Base-by-base conservation (phyloP, 2,329 filamentous ascomycete species). In the Trichoderma pleuroti region DNA sequence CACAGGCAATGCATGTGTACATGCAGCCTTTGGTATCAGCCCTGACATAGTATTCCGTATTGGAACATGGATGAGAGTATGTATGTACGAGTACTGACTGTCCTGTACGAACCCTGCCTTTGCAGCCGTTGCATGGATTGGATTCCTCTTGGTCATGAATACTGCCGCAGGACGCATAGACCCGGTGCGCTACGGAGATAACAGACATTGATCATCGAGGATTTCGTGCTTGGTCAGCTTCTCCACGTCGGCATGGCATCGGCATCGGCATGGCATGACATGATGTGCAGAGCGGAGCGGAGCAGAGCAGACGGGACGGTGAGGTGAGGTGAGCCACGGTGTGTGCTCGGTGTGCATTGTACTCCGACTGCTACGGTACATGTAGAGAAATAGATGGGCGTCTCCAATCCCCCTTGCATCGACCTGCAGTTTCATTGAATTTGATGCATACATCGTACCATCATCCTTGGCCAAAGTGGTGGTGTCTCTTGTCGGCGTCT, bases 161-260 rank as follows among this genome's bases (percentile, higher is more conserved):
- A 18, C 52, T n/a, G 60, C 60, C 3, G 16, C 14, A 54, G 36
- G 36, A 62, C 21, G 42, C 42, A 49, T 49, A 49, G 42, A 49
- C 42, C 64, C 64, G 64, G 36, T 49, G 49, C 39, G 39, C 39
- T 42, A 42, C 64, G 64, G 64, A 68, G 64, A 49, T 49, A 34
- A n/a, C 26, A 11, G n/a, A 18, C n/a, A 24, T 26, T 2, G 54
- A 18, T 5, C 11, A 26, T 34, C 60, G 16, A 49, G 26, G 36
- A 59, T 46, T 46, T n/a, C 54, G 26, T 32, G 36, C 36, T 60
- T 49, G 12, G 54, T 68, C 54, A 59, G 54, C 65, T 60, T 60
- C 32, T 60, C 54, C 52, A 24, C 52, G 49, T 26, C 16, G n/a
- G 46, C 11, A 32, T 11, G 49, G 18, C 49, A 57, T 46, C 24